phyloP scores from a whole-genome alignment of 2,329 filamentous ascomycete genomes.

The Penicillium olsonii region DNA sequence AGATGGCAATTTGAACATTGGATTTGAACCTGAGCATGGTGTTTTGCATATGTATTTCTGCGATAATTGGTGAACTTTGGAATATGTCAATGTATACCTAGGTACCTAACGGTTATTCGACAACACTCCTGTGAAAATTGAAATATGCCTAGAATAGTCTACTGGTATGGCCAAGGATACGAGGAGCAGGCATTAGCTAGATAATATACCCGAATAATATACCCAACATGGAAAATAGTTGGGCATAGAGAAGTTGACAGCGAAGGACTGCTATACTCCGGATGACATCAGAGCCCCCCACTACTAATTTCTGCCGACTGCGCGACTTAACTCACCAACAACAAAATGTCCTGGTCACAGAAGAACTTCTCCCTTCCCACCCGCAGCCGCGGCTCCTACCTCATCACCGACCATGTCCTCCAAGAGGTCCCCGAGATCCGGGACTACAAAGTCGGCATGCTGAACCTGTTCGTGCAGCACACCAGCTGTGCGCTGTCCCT shows the following conservation, averaged over 20 bases:
- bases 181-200: neutral
- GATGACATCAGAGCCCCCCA: slow-evolving; percentile 34
- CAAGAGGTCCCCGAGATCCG: slow-evolving; percentile 75
- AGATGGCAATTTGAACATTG: too few species aligned
- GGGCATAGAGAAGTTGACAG: too few species aligned
- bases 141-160: too few species aligned
- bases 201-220: neutral
- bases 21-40: too few species aligned
- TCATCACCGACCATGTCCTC: slow-evolving; percentile 77
- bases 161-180: too few species aligned
- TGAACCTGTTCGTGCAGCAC: slow-evolving; percentile 93
- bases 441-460: slow-evolving; percentile 78
- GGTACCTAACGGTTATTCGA: too few species aligned
- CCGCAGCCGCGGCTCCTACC: slow-evolving; percentile 79
- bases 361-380: slow-evolving; percentile 80
- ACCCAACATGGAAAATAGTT: too few species aligned
- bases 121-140: too few species aligned
- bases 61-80: too few species aligned
- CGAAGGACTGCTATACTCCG: too few species aligned
- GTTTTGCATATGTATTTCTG: too few species aligned
- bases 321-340: slow-evolving; percentile 18
- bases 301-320: slow-evolving; percentile 47
- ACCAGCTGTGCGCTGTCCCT: slow-evolving; percentile 86
- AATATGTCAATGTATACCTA: too few species aligned
- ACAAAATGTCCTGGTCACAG: slow-evolving; percentile 71